phyloP scores from a whole-genome alignment of 2,329 filamentous ascomycete species.

The Scedosporium aurantiacum region DNA sequence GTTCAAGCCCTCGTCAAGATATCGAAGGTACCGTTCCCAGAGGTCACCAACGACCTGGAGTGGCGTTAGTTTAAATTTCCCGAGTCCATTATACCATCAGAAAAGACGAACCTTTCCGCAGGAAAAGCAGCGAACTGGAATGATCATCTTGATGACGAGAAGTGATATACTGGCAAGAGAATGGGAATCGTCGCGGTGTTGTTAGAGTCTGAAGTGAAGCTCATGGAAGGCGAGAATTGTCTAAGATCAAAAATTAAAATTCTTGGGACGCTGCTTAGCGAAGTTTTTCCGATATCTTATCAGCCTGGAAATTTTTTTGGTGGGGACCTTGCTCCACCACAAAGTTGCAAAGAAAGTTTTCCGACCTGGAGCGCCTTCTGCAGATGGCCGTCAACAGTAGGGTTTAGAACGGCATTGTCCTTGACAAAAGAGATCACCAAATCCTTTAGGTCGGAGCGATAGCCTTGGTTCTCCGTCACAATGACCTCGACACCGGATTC shows the following conservation, averaged over 20 bases:
- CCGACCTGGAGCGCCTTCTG: background rate
- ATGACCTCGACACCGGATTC: slow-evolving; percentile 25
- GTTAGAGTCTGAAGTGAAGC: background rate
- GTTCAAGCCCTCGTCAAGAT: slow-evolving; percentile 66
- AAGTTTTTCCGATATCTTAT: slow-evolving; percentile 30
- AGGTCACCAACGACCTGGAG: slow-evolving; percentile 86
- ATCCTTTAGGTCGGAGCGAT: background rate
- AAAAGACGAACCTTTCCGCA: slow-evolving; percentile 77
- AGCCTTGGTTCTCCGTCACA: slow-evolving; percentile 8
- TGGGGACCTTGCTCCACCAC: slow-evolving; percentile 14
- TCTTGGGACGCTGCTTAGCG: slow-evolving; percentile 8
- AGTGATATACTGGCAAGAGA: background rate
- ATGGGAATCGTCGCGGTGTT: background rate
- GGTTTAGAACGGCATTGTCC: background rate
- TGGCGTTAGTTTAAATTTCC: slow-evolving; percentile 16
- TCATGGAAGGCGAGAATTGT: background rate
- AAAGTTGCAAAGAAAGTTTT: slow-evolving; percentile 2
- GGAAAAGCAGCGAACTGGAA: slow-evolving; percentile 96
- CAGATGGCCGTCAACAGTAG: background rate
- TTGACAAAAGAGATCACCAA: background rate
- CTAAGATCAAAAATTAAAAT: slow-evolving; percentile 9
- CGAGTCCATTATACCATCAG: background rate
- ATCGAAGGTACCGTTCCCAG: slow-evolving; percentile 88
- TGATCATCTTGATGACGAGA: slow-evolving; percentile 65
- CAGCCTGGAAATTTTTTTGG: slow-evolving; percentile 26